Conservation (phyloP, 768 basidiomycete genomes). For the Leccinum variicolor region DNA sequence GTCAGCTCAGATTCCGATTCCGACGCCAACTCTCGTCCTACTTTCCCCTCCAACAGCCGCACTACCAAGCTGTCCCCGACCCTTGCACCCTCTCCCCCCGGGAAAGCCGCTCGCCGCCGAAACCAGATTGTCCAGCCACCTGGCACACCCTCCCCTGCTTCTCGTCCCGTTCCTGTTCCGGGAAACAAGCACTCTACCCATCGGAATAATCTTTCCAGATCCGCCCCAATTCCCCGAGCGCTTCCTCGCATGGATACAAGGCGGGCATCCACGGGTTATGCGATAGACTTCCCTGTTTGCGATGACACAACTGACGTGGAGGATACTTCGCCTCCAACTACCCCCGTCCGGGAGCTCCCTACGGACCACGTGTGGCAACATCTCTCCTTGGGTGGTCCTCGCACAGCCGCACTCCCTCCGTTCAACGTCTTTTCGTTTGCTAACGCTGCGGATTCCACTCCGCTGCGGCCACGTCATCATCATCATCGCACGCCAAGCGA, state of each 20-base stretch:
- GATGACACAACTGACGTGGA: conserved; percentile 63
- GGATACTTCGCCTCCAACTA: conserved; percentile 43
- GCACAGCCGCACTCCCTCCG: conserved; percentile 48
- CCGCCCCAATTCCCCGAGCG: conserved; percentile 46
- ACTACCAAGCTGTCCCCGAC: conserved; percentile 34
- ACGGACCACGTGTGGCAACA: conserved; percentile 31
- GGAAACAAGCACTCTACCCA: conserved; percentile 15
- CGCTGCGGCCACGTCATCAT: conserved; percentile 35
- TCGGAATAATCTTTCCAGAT: conserved; percentile 41
- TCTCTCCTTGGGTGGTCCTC: conserved; percentile 39
- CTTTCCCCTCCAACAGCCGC: conserved; percentile 21
- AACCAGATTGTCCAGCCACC: conserved; percentile 34
- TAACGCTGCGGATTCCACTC: conserved; percentile 29
- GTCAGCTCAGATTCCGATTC: conserved; percentile 44
- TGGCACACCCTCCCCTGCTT: conserved; percentile 35
- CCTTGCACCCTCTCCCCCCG: conserved; percentile 46
- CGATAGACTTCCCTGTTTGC: conserved; percentile 58
- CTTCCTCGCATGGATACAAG: conserved; percentile 30
- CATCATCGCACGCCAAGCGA: conserved; percentile 69
- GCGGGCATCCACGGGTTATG: conserved; percentile 31
- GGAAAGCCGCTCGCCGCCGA: conserved; percentile 59
- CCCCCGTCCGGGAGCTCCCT: conserved; percentile 48
- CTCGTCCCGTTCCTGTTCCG: conserved; percentile 53
- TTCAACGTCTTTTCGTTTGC: conserved; percentile 40
- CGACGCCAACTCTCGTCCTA: conserved; percentile 34